These are phyloP conservation scores for Usnea hakonensis DNA, from an alignment of 495 filamentous ascomycete genomes.

Conservation along the genomic window DNA sequence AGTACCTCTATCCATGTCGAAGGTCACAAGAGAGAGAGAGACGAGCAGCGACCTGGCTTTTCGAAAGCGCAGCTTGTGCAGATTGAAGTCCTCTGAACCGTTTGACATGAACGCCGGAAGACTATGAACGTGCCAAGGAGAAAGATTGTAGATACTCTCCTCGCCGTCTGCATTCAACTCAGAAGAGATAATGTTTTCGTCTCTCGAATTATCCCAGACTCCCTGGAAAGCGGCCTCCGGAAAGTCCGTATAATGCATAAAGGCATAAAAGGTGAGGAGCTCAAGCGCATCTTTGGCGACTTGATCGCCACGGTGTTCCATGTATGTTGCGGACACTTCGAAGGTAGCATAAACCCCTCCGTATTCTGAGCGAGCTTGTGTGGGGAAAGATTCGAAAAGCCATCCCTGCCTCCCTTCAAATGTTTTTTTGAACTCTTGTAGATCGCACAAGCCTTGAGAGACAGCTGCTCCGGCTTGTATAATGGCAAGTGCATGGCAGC, in stretches of 20 bases:
- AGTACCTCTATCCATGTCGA: not conserved
- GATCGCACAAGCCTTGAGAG: not conserved
- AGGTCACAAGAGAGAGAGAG: not conserved
- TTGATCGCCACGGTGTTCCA: not conserved
- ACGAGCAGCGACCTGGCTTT: not conserved
- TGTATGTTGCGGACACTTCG: not conserved
- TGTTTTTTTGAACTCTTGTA: not conserved
- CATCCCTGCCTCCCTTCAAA: not conserved
- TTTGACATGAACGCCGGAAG: not conserved
- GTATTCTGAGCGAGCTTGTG: not conserved
- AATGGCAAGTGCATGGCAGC: not conserved
- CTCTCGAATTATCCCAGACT: not conserved
- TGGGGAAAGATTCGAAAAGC: not conserved
- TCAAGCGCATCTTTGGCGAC: not conserved
- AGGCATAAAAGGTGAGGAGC: slow-evolving; percentile 1
- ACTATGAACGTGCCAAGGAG: not conserved
- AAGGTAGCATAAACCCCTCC: not conserved
- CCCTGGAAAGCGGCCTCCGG: not conserved
- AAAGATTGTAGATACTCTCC: not conserved
- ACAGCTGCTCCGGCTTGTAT: not conserved
- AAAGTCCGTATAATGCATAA: slow-evolving; percentile 1
- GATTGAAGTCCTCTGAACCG: not conserved
- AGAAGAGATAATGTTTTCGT: not conserved
- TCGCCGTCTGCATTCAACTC: not conserved
- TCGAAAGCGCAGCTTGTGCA: not conserved